Conservation (phyloP, 1,284 basidiomycete species). For the Melampsora larici-populina region DNA sequence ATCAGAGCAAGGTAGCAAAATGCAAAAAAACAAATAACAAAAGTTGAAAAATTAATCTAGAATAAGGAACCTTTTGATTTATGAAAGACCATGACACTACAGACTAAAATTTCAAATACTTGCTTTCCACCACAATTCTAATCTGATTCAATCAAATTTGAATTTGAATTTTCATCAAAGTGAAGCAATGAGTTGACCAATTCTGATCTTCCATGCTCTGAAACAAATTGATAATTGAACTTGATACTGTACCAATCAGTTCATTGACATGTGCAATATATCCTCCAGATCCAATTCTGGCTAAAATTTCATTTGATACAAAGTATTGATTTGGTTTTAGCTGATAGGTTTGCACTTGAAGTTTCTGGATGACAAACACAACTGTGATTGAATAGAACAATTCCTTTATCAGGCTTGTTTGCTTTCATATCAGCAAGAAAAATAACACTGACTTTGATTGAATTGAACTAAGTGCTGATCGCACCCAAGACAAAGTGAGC, state of each 20-base stretch:
- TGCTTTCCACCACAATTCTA: neutral
- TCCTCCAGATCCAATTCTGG: constrained; percentile 21
- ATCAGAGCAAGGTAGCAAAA: no score
- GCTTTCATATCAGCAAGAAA: neutral
- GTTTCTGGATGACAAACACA: constrained; percentile 40
- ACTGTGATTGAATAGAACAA: neutral
- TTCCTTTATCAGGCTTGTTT: neutral
- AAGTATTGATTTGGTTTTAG: constrained; percentile 5
- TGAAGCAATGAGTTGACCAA: constrained; percentile 29
- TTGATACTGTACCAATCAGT: constrained; percentile 30
- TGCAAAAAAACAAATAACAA: no score
- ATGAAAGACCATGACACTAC: neutral
- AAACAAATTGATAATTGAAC: constrained; percentile 12
- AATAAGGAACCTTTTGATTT: neutral
- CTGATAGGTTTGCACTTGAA: neutral
- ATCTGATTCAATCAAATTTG: constrained; percentile 6
- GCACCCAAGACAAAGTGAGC: constrained; percentile 16
- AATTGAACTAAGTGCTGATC: constrained; percentile 21
- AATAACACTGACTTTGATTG: constrained; percentile 24
- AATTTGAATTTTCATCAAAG: constrained; percentile 15
- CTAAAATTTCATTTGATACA: constrained; percentile 18
- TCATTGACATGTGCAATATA: constrained; percentile 14
- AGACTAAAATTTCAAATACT: constrained; percentile 11
- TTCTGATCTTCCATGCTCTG: constrained; percentile 23
- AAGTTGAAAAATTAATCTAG: no score